Conservation (phyloP, 805 yeast species). For the Peterozyma toletana region DNA sequence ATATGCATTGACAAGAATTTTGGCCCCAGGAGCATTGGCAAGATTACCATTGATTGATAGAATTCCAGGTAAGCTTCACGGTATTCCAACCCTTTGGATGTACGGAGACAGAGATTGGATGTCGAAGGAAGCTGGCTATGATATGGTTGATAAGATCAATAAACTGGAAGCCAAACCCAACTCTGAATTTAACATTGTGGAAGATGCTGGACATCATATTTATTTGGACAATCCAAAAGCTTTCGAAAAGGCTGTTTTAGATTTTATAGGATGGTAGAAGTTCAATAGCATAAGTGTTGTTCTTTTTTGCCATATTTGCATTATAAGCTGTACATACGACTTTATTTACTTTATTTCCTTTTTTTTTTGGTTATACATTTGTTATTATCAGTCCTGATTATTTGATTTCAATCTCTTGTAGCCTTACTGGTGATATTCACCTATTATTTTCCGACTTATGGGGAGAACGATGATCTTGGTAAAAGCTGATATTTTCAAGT, state of each 20-base stretch:
- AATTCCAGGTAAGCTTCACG: constrained; percentile 27
- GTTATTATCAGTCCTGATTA: no score
- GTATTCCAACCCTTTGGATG: constrained; percentile 45
- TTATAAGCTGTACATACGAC: no score
- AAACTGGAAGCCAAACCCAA: constrained; percentile 6
- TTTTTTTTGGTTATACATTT: no score
- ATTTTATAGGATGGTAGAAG: constrained; percentile 15
- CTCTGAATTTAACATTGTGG: constrained; percentile 28
- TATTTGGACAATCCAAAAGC: constrained; percentile 41
- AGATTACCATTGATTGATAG: constrained; percentile 51
- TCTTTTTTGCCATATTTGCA: no score
- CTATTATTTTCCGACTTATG: no score
- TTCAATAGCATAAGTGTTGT: neutral
- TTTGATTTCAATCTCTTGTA: no score
- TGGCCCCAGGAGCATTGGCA: constrained; percentile 53
- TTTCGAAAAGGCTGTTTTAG: constrained; percentile 19
- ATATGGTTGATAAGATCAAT: constrained; percentile 28
- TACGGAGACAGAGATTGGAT: constrained; percentile 72
- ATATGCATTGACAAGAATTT: constrained; percentile 49
- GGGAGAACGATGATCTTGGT: no score
- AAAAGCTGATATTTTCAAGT: no score
- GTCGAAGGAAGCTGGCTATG: constrained; percentile 53
- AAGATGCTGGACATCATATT: constrained; percentile 47
- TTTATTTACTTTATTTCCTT: no score
- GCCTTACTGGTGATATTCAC: no score